Percentiles rank a stretch among this genome's conserved stretches.
Conservation (phyloP, 1,284 basidiomycete genomes). For the Pseudozyma tsukubaensis region DNA sequence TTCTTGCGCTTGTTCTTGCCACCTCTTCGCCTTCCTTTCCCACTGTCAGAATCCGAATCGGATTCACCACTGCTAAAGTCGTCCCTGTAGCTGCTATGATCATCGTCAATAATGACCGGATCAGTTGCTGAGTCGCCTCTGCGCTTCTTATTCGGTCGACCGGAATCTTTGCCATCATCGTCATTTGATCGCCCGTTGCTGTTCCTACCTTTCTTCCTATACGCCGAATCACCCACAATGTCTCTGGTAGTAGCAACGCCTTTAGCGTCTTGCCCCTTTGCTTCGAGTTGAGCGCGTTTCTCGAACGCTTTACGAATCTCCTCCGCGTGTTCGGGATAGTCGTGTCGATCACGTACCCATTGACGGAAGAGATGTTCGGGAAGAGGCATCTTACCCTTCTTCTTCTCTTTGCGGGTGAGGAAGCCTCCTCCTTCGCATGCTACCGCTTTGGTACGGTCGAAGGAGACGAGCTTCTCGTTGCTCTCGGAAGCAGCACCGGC, state of each 20-base stretch:
- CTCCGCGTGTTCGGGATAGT: conserved; percentile 18
- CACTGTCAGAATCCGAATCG: not conserved
- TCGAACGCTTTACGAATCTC: conserved; percentile 25
- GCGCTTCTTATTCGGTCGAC: conserved; percentile 13
- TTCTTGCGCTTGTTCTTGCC: conserved; percentile 21
- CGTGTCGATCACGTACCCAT: conserved; percentile 23
- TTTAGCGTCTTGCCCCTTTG: conserved; percentile 9
- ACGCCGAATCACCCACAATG: conserved; percentile 6
- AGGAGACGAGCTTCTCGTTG: conserved; percentile 14
- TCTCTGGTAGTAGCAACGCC: conserved; percentile 12
- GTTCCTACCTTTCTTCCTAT: not conserved
- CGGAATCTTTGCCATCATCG: not conserved
- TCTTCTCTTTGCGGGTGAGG: conserved; percentile 32
- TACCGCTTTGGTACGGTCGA: conserved; percentile 26
- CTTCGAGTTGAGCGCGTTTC: conserved; percentile 18
- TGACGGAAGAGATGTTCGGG: conserved; percentile 35
- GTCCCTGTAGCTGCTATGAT: conserved; percentile 10
- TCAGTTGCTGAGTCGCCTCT: conserved; percentile 9
- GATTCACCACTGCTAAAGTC: conserved; percentile 14
- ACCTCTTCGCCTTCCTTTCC: not conserved
- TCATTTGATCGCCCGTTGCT: not conserved
- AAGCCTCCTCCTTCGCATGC: conserved; percentile 22
- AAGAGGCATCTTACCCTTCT: conserved; percentile 24
- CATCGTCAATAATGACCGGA: conserved; percentile 16
- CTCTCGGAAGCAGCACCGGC: not conserved